A percentile compares a stretch with the other conserved stretches of the same genome.
Evolutionary conservation across 169 alveolate species (phyloP).

Genomic region (Hepatocystis sp.): DNA sequence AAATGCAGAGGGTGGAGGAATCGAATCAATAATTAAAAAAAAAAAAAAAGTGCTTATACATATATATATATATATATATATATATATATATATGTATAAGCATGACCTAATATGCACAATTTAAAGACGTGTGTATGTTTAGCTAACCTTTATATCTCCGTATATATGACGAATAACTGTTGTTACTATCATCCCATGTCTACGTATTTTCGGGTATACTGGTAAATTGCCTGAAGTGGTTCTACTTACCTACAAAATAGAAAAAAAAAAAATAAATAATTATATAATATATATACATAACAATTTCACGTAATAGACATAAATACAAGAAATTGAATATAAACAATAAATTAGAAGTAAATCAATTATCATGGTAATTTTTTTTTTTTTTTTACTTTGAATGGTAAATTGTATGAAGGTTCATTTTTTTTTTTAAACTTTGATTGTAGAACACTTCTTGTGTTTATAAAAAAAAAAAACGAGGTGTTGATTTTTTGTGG

Average conservation of each 20-base stretch:
- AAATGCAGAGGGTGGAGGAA: too few species aligned
- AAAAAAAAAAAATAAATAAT: background rate
- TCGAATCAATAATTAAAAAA: too few species aligned
- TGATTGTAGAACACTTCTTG: conserved; percentile 81
- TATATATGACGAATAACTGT: conserved; percentile 86
- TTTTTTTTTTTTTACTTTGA: too few species aligned
- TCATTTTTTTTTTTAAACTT: conserved; percentile 80
- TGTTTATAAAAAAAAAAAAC: conserved; percentile 19
- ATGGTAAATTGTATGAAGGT: conserved; percentile 79
- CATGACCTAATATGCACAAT: too few species aligned
- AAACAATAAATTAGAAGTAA: too few species aligned
- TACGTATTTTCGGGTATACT: conserved; percentile 86
- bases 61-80: background rate
- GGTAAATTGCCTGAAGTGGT: conserved; percentile 91
- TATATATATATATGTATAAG: too few species aligned
- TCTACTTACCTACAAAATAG: conserved; percentile 82
- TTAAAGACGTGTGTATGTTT: too few species aligned
- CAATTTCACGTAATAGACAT: too few species aligned
- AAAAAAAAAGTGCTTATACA: too few species aligned
- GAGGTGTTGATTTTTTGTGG: conserved; percentile 2
- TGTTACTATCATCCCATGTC: conserved; percentile 89
- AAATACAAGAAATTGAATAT: too few species aligned
- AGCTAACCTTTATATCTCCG: conserved; percentile 86
- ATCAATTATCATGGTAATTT: too few species aligned
- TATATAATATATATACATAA: too few species aligned